These are phyloP conservation scores for Inonotus hispidus DNA, from an alignment of 1,284 basidiomycete species.

Conservation along the genomic window DNA sequence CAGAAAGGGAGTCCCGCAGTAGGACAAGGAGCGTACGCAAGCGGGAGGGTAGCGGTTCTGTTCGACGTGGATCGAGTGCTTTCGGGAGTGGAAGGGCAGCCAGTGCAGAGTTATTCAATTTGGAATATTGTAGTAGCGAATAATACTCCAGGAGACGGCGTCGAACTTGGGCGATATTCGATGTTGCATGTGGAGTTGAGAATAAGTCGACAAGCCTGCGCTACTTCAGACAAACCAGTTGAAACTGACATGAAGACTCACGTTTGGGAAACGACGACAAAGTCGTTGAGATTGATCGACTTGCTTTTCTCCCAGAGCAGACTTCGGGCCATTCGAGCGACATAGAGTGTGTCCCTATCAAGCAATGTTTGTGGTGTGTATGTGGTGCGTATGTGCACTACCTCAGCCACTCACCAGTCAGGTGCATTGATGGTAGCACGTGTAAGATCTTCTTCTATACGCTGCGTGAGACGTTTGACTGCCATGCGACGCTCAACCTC, in stretches of 20 bases:
- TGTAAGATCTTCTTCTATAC: constrained; percentile 66
- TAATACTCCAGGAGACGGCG: constrained; percentile 79
- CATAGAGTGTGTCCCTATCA: constrained; percentile 77
- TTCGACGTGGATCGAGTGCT: constrained; percentile 70
- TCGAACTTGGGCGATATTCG: constrained; percentile 57
- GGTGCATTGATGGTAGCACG: constrained; percentile 86
- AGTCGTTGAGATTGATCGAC: constrained; percentile 72
- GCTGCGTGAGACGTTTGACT: constrained; percentile 82
- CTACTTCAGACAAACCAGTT: constrained; percentile 16
- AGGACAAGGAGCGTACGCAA: constrained; percentile 75
- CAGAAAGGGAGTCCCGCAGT: constrained; percentile 68
- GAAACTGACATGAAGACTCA: constrained; percentile 33
- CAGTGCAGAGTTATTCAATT: constrained; percentile 79
- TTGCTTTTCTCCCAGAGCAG: constrained; percentile 80
- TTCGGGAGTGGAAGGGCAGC: constrained; percentile 74
- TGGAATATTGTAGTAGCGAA: constrained; percentile 76
- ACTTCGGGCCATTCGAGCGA: constrained; percentile 85
- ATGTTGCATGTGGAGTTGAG: constrained; percentile 56
- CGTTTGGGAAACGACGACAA: constrained; percentile 85
- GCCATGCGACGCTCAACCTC: constrained; percentile 72
- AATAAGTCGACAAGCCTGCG: constrained; percentile 80
- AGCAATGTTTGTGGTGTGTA: too few species aligned
- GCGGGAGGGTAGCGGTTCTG: constrained; percentile 73
- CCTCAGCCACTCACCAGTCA: constrained; percentile 67
- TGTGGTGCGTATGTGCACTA: background rate